Percentiles rank a stretch among this genome's conserved stretches.
Conservation (phyloP, 2,329 filamentous ascomycete species). For the Westerdykella aurantiaca region DNA sequence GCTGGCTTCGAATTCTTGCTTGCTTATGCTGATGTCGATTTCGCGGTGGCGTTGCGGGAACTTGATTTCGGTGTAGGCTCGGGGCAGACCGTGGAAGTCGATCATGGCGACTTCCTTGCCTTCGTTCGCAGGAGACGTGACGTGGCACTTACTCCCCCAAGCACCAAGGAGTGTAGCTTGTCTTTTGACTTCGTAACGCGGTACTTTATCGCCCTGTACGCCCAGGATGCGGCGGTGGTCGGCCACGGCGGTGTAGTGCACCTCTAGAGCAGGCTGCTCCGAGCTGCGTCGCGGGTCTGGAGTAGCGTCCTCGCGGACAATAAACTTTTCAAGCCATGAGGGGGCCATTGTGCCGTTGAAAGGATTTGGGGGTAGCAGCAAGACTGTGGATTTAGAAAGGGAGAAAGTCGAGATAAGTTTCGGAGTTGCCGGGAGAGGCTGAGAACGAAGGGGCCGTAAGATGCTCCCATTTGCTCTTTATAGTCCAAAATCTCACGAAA, state of each 20-base stretch:
- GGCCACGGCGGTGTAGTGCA: conserved; percentile 1
- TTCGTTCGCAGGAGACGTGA: not conserved
- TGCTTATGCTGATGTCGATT: conserved; percentile 1
- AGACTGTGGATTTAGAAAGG: too few relatives aligned
- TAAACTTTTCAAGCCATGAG: conserved; percentile 1
- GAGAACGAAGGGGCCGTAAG: too few relatives aligned
- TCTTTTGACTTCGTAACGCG: conserved; percentile 1
- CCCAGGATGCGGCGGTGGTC: not conserved
- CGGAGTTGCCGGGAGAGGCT: too few relatives aligned
- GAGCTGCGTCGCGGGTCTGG: conserved; percentile 1
- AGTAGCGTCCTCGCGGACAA: not conserved
- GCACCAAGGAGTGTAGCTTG: not conserved
- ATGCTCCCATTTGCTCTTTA: too few relatives aligned
- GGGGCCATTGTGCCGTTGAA: not conserved
- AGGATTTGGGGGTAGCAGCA: not conserved
- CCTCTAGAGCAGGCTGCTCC: conserved; percentile 1
- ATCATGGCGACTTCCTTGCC: too few relatives aligned
- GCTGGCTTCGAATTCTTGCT: conserved; percentile 1
- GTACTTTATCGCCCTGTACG: not conserved
- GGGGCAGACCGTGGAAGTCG: too few relatives aligned
- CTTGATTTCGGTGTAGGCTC: too few relatives aligned
- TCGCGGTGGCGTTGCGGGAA: not conserved
- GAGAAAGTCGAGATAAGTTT: too few relatives aligned
- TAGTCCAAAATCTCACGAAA: too few relatives aligned
- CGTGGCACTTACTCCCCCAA: not conserved